A percentile compares a stretch with the other conserved stretches of the same genome.
These are phyloP conservation scores for Phytomonas serpens DNA, from an alignment of 208 protist genomes.

Conservation along the genomic window DNA sequence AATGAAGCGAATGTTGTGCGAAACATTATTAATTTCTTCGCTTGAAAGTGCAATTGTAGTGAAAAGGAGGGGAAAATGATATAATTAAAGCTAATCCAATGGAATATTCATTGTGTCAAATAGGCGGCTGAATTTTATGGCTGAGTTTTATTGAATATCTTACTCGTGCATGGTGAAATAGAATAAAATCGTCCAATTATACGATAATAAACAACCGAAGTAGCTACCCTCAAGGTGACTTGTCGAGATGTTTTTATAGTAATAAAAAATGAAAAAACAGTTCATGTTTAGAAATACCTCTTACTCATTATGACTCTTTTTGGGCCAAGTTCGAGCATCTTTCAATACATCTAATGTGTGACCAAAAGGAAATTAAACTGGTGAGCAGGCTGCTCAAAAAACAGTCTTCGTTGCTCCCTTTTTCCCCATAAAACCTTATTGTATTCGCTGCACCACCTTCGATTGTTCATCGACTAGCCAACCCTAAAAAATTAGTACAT, in stretches of 20 bases:
- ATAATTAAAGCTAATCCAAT: constrained; percentile 7
- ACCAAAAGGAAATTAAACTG: background rate
- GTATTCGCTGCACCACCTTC: background rate
- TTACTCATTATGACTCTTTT: background rate
- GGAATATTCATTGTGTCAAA: background rate
- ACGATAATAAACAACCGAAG: constrained; percentile 2
- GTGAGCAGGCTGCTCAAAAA: background rate
- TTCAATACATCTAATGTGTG: background rate
- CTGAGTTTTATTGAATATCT: background rate
- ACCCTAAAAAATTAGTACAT: constrained; percentile 3
- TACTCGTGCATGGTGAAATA: background rate
- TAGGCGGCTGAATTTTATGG: background rate
- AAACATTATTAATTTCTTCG: constrained; percentile 14
- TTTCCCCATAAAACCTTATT: background rate
- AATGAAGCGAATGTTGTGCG: constrained; percentile 10
- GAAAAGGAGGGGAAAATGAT: constrained; percentile 13
- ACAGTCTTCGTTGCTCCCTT: background rate
- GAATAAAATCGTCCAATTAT: constrained; percentile 3
- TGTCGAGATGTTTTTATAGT: background rate
- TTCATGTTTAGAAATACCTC: background rate
- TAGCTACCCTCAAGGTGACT: background rate
- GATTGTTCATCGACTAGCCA: background rate
- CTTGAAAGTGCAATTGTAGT: background rate
- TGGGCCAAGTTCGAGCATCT: background rate
- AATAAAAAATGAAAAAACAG: background rate